phyloP scores from a whole-genome alignment of 2,329 filamentous ascomycete species.

The Xylogone sp. region DNA sequence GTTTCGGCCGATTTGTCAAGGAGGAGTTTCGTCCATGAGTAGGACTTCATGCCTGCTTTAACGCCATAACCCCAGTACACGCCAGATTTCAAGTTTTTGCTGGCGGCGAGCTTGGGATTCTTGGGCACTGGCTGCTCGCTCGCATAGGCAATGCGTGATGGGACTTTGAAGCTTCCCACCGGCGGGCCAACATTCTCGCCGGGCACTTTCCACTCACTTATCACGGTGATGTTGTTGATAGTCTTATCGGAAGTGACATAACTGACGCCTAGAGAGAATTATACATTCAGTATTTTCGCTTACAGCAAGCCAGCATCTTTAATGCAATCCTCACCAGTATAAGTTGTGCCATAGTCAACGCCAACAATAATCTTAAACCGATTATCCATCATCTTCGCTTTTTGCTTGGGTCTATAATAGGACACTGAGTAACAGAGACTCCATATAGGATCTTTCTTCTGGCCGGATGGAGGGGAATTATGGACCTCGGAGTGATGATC shows the following conservation, averaged over 20 bases:
- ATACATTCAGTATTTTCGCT: not conserved
- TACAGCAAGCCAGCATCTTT: no score
- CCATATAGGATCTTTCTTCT: no score
- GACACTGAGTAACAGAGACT: no score
- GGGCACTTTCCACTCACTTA: no score
- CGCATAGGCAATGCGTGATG: conserved; percentile 19
- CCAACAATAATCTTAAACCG: not conserved
- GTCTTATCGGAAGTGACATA: not conserved
- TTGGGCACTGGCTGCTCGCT: no score
- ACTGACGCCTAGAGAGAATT: not conserved
- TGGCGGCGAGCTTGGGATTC: conserved; percentile 6
- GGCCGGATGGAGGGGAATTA: no score
- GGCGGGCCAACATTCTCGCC: conserved; percentile 11
- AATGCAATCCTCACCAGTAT: not conserved
- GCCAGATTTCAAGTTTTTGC: no score
- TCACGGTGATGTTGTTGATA: conserved; percentile 15
- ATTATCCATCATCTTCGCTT: no score
- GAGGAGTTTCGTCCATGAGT: conserved; percentile 23
- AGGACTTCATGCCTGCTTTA: conserved; percentile 15
- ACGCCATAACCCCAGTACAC: conserved; percentile 22
- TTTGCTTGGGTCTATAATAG: conserved; percentile 16
- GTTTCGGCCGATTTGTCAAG: conserved; percentile 16
- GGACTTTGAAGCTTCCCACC: conserved; percentile 16
- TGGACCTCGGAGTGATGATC: no score
- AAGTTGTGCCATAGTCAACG: not conserved